A percentile compares a stretch with the other conserved stretches of the same genome.
Conservation (phyloP, 345 rosid species). For the Brassica juncea region DNA sequence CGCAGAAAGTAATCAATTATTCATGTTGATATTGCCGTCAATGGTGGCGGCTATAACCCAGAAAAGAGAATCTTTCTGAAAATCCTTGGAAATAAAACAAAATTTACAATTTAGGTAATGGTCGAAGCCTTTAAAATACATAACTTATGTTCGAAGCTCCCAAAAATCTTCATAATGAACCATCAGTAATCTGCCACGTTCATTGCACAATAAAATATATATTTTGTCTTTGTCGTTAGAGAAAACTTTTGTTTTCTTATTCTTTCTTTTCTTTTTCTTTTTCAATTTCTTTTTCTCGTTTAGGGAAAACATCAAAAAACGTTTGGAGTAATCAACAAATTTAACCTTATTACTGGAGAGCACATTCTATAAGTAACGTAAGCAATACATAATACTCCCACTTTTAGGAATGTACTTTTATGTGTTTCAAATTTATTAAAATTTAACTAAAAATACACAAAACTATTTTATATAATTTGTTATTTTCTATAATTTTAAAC, state of each 20-base stretch:
- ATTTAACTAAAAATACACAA: too few relatives aligned
- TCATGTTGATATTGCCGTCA: not conserved
- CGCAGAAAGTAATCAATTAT: not conserved
- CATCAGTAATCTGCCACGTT: constrained; percentile 4
- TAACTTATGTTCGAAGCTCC: constrained; percentile 1
- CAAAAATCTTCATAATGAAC: not conserved
- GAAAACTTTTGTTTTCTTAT: not conserved
- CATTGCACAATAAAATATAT: not conserved
- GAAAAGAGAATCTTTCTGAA: not conserved
- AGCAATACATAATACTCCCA: not conserved
- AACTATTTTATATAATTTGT: too few relatives aligned
- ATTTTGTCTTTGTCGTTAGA: not conserved
- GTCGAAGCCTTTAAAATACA: not conserved
- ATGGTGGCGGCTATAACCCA: not conserved
- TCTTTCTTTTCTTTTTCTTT: not conserved
- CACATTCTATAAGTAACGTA: too few relatives aligned
- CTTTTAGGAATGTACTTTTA: not conserved
- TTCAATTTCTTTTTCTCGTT: not conserved
- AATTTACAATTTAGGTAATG: not conserved
- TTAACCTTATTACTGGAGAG: not conserved
- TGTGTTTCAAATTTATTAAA: not conserved
- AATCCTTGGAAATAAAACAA: not conserved
- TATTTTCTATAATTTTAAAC: too few relatives aligned
- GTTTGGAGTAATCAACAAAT: not conserved
- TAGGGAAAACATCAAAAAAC: not conserved